Evolutionary conservation across 2,329 filamentous ascomycete species (phyloP).

Genomic region (Pestalotiopsis sp.): DNA sequence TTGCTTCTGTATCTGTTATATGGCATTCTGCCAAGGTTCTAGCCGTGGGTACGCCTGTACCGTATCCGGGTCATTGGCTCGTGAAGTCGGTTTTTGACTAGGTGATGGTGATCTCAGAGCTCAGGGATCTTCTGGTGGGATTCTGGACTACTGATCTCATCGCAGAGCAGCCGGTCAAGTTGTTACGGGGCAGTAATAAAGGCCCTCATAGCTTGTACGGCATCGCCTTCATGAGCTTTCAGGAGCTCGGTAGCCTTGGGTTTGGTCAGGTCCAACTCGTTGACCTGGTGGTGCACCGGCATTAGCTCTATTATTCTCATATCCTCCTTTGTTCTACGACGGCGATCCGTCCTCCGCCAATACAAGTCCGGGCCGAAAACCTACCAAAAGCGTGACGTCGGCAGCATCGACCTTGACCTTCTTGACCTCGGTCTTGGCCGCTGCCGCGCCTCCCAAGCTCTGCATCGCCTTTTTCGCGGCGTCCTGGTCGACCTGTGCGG

Average conservation of each 20-base stretch:
- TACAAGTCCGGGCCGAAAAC: slow-evolving; percentile 28
- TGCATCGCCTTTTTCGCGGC: slow-evolving; percentile 75
- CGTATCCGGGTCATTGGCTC: background rate
- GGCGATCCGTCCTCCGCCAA: background rate
- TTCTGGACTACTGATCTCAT: background rate
- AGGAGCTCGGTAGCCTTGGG: slow-evolving; percentile 75
- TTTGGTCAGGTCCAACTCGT: slow-evolving; percentile 74
- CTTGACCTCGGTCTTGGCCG: slow-evolving; percentile 50
- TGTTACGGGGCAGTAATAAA: slow-evolving; percentile 39
- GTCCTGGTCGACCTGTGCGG: slow-evolving; percentile 68
- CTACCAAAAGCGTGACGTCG: slow-evolving; percentile 71
- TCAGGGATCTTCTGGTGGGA: background rate
- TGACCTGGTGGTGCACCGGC: slow-evolving; percentile 48
- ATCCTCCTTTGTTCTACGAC: background rate
- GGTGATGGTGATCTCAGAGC: background rate
- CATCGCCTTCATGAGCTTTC: slow-evolving; percentile 71
- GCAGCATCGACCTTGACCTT: slow-evolving; percentile 75
- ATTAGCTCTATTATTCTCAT: background rate
- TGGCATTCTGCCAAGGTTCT: background rate
- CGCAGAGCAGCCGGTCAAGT: background rate
- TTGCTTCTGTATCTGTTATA: background rate
- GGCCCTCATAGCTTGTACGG: slow-evolving; percentile 67
- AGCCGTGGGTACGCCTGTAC: background rate
- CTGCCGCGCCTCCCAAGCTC: slow-evolving; percentile 49
- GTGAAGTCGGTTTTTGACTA: background rate